A percentile compares a stretch with the other conserved stretches of the same genome.
Conservation (phyloP, 345 rosid species). For the Microcos paniculata region DNA sequence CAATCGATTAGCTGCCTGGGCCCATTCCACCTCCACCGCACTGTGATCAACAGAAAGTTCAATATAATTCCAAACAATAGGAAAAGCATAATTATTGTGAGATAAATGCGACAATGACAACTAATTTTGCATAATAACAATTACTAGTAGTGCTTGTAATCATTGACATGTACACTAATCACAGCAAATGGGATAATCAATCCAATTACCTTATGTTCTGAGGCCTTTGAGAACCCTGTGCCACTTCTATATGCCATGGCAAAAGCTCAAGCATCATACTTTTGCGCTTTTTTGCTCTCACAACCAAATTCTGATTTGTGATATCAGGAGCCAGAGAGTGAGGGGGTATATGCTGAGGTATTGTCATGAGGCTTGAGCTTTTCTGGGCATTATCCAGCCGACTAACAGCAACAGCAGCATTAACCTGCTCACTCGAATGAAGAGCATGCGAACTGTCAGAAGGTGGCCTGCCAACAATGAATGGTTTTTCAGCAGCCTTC, state of each 20-base stretch:
- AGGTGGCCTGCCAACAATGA: constrained; percentile 38
- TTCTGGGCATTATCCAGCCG: constrained; percentile 31
- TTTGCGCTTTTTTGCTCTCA: constrained; percentile 70
- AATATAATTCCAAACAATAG: constrained; percentile 8
- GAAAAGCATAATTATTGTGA: neutral
- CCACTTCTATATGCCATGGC: constrained; percentile 72
- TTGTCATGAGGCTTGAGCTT: constrained; percentile 28
- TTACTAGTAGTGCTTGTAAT: neutral
- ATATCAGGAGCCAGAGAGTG: constrained; percentile 38
- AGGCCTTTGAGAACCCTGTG: constrained; percentile 39
- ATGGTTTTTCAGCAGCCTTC: constrained; percentile 47
- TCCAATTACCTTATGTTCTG: constrained; percentile 61
- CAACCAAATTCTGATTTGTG: constrained; percentile 30
- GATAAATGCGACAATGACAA: neutral
- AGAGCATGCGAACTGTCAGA: constrained; percentile 39
- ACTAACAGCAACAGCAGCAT: constrained; percentile 33
- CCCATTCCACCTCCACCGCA: constrained; percentile 70
- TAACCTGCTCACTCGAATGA: constrained; percentile 34
- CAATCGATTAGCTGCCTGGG: constrained; percentile 52
- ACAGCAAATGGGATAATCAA: neutral
- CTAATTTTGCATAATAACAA: neutral
- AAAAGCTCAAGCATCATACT: constrained; percentile 44
- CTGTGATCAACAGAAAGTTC: constrained; percentile 44
- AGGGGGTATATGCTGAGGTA: constrained; percentile 37
- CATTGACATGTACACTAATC: neutral